Evolutionary conservation across 768 basidiomycete species (phyloP).

Genomic region (Suillus brevipes): DNA sequence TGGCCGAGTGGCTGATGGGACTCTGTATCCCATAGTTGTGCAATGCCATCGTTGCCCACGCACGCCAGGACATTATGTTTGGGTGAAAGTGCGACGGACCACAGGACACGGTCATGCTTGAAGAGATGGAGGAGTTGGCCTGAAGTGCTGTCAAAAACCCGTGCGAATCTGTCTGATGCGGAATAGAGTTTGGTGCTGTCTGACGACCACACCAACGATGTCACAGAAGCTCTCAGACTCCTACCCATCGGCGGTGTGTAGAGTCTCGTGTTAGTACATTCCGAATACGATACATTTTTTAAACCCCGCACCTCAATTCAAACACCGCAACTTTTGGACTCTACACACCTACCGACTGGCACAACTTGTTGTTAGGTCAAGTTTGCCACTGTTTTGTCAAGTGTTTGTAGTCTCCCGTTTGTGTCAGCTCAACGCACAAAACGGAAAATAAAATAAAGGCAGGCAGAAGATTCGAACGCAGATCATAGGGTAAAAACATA

Average conservation of each 20-base stretch:
- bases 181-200: background rate
- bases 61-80: background rate
- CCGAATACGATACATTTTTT: background rate
- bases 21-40: background rate
- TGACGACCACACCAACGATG: background rate
- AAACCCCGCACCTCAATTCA: background rate
- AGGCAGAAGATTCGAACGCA: no score
- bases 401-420: no score
- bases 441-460: no score
- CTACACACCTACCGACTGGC: constrained; percentile 1
- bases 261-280: background rate
- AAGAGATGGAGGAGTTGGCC: background rate
- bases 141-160: background rate
- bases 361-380: no score
- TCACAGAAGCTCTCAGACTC: background rate
- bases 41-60: background rate
- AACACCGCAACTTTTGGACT: background rate
- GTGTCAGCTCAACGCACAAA: no score
- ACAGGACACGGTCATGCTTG: background rate
- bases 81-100: background rate
- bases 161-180: background rate
- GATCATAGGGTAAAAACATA: no score
- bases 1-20: background rate
- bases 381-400: no score
- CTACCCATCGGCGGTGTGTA: background rate